phyloP scores from a whole-genome alignment of 2,329 filamentous ascomycete genomes.

The Curvularia lunata region DNA sequence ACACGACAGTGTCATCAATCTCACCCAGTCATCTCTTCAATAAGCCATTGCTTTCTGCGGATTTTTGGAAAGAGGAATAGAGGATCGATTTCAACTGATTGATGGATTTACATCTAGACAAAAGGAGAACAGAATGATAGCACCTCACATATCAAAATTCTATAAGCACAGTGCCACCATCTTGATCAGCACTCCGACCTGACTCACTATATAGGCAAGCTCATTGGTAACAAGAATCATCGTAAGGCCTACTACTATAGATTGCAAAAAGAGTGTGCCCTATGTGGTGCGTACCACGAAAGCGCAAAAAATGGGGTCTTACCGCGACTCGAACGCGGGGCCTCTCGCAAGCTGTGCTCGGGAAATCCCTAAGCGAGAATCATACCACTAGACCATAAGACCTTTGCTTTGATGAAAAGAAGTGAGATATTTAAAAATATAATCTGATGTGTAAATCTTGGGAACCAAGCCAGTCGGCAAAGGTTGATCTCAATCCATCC shows the following conservation, averaged over 20 bases:
- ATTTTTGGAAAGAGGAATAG: background rate
- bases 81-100: background rate
- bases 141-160: background rate
- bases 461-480: too few relatives aligned
- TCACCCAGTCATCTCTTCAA: too few relatives aligned
- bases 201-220: too few relatives aligned
- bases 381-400: constrained; percentile 66
- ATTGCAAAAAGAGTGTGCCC: background rate
- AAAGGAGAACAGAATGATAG: background rate
- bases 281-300: background rate
- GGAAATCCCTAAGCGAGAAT: constrained; percentile 68
- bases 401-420: constrained; percentile 6
- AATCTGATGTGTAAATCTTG: too few relatives aligned
- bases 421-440: background rate
- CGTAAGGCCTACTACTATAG: too few relatives aligned
- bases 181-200: background rate
- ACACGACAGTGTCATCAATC: background rate
- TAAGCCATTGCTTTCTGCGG: background rate
- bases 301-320: constrained; percentile 28
- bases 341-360: constrained; percentile 35
- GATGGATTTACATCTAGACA: background rate
- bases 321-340: constrained; percentile 40
- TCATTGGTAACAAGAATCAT: too few relatives aligned
- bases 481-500: background rate
- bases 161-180: background rate